Percentiles rank a stretch among this genome's conserved stretches.
Conservation (phyloP, 441 rosid species). For the Theobroma grandiflorum region DNA sequence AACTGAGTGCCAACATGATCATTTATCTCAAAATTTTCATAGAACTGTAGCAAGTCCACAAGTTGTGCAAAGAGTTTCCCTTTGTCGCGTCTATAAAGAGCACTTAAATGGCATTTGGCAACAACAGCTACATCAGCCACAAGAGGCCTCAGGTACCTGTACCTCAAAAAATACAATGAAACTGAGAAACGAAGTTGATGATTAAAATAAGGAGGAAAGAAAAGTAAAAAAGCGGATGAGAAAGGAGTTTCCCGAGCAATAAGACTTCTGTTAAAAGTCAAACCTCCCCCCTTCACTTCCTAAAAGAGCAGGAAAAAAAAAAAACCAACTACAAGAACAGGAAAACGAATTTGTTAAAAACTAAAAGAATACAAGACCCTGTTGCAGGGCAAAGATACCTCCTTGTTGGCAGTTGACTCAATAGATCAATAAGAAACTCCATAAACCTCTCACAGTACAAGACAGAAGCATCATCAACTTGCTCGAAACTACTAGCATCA, state of each 20-base stretch:
- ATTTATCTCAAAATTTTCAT: constrained; percentile 95
- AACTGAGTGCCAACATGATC: constrained; percentile 97
- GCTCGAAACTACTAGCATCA: constrained; percentile 45
- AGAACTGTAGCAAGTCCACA: constrained; percentile 88
- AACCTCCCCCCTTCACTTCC: background rate
- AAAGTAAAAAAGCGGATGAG: constrained; percentile 14
- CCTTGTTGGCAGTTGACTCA: constrained; percentile 98
- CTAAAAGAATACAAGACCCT: background rate
- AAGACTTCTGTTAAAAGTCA: background rate
- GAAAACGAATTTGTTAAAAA: background rate
- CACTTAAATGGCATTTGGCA: constrained; percentile 94
- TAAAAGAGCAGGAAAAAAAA: background rate
- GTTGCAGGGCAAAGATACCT: constrained; percentile 54
- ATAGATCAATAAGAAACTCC: constrained; percentile 96
- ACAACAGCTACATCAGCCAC: constrained; percentile 97
- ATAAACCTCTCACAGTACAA: constrained; percentile 96
- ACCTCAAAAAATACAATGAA: constrained; percentile 23
- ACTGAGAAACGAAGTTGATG: background rate
- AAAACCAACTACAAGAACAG: background rate
- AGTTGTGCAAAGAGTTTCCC: constrained; percentile 95
- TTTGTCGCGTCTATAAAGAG: constrained; percentile 80
- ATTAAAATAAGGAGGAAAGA: background rate
- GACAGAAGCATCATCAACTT: constrained; percentile 77
- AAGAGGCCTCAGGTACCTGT: constrained; percentile 95
- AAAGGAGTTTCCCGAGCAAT: constrained; percentile 5